Percentiles rank a stretch among this genome's conserved stretches.
Evolutionary conservation across 225 moss, liverwort and hornwort genomes (phyloP).

Genomic region (Pseudoscleropodium purum): DNA sequence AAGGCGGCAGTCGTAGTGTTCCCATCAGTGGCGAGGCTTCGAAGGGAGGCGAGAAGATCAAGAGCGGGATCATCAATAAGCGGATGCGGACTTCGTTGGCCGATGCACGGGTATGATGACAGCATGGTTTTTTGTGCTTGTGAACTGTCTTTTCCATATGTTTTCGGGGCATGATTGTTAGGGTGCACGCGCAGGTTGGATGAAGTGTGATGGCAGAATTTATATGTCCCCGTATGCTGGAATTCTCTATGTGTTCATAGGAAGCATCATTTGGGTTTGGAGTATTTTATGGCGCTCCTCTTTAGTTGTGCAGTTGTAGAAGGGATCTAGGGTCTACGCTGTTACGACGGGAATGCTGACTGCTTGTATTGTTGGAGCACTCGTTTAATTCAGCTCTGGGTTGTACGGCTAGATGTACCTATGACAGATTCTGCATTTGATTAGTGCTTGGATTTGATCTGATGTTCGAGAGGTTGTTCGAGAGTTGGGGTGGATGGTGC

Average conservation of each 20-base stretch:
- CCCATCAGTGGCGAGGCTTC: conserved; percentile 32
- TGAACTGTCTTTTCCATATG: neutral
- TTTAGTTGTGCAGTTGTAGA: neutral
- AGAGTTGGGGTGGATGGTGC: neutral
- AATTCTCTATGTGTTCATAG: neutral
- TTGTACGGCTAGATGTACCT: neutral
- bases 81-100: conserved; percentile 83
- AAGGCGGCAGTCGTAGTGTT: conserved; percentile 38
- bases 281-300: neutral
- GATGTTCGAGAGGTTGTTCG: neutral
- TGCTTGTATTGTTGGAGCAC: neutral
- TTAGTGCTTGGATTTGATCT: neutral
- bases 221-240: neutral
- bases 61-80: conserved; percentile 57
- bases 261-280: neutral
- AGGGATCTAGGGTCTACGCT: neutral
- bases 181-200: neutral
- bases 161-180: neutral
- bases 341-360: neutral
- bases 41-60: conserved; percentile 65
- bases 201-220: neutral
- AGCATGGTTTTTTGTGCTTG: neutral
- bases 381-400: neutral
- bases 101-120: conserved; percentile 54
- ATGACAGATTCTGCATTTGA: neutral